Base-by-base conservation (phyloP, 1,139 yeast species). In the Meyerozyma guilliermondii region DNA sequence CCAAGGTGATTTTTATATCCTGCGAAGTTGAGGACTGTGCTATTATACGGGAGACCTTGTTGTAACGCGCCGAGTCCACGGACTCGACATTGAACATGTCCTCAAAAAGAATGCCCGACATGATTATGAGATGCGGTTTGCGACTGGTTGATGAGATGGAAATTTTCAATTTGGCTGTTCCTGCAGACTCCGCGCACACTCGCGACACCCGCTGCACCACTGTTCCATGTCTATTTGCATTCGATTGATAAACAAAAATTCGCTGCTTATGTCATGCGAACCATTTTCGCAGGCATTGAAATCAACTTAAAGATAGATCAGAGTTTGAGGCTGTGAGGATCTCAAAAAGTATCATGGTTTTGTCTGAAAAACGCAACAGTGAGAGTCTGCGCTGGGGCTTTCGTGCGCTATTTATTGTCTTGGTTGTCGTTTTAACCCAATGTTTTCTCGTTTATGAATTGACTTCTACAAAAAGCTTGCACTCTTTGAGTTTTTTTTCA, bases 31-130 rank as follows among this genome's bases (percentile, higher is more conserved):
- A 85, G 20, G 97, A 87, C 47, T 80, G 81, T 23, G 94, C 98
- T 53, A 87, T 87, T 58, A 92, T 79, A 58, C 99, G 85, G 29
- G 89, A 74, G 14, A 92, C 98, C 59, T 87, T 87, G 75, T 88
- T 95, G 73, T 94, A 92, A 59, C 96, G 81, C 42, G 91, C 96
- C 29, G 85, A 68, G 62, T 92, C 98, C 42, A 87, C 83, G 39
- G 92, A 81, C 50, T 85, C 85, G 59, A 92, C 83, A 51, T 81
- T 81, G 71, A 94, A 92, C 66, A 89, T 82, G 68, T 92, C 98
- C 66, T 92, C 98, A 62, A 94, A 92, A 50, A 94, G 77, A 39
- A 94, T 84, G 50, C 86, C 74, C 46, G 94, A 83, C 95, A 86
- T 86, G 42, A 11, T 13, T 26, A n/a, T n/a, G 13, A 26, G 13